Evolutionary conservation across 257 asterid genomes (phyloP).

Genomic region (Coffea eugenioides): DNA sequence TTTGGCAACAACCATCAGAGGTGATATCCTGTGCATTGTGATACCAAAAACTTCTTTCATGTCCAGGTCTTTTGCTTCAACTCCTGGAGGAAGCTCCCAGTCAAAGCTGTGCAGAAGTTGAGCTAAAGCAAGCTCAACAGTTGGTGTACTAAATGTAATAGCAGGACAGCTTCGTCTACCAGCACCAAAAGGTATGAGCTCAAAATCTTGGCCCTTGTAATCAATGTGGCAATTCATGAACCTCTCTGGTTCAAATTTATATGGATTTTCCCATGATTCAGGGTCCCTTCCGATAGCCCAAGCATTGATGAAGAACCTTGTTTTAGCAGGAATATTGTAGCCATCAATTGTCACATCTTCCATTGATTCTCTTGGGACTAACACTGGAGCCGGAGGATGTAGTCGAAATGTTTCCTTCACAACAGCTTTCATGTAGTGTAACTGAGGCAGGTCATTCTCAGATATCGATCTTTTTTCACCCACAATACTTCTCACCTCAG

Average conservation of each 20-base stretch:
- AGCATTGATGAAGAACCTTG: constrained; percentile 49
- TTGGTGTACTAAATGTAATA: constrained; percentile 38
- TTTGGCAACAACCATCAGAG: constrained; percentile 42
- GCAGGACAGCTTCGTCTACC: constrained; percentile 67
- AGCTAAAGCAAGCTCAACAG: constrained; percentile 55
- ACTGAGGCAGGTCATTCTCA: constrained; percentile 40
- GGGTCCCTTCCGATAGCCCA: constrained; percentile 65
- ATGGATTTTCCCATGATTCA: constrained; percentile 47
- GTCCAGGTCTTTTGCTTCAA: constrained; percentile 40
- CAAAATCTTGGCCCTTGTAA: constrained; percentile 56
- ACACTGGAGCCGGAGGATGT: constrained; percentile 54
- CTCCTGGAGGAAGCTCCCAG: constrained; percentile 56
- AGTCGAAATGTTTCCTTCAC: constrained; percentile 51
- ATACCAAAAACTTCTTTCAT: constrained; percentile 62
- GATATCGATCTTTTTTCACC: constrained; percentile 37
- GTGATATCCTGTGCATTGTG: constrained; percentile 51
- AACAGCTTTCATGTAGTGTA: constrained; percentile 47
- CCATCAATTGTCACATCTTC: constrained; percentile 36
- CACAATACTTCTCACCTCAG: constrained; percentile 43
- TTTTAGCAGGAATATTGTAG: constrained; percentile 34
- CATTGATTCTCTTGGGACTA: constrained; percentile 57
- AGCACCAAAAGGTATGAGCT: constrained; percentile 60
- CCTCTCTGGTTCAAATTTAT: constrained; percentile 42
- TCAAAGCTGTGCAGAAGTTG: constrained; percentile 60
- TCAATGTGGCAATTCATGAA: constrained; percentile 47